Evolutionary conservation across 2,329 filamentous ascomycete genomes (phyloP).

Genomic region (Ceratocystis huliohia): DNA sequence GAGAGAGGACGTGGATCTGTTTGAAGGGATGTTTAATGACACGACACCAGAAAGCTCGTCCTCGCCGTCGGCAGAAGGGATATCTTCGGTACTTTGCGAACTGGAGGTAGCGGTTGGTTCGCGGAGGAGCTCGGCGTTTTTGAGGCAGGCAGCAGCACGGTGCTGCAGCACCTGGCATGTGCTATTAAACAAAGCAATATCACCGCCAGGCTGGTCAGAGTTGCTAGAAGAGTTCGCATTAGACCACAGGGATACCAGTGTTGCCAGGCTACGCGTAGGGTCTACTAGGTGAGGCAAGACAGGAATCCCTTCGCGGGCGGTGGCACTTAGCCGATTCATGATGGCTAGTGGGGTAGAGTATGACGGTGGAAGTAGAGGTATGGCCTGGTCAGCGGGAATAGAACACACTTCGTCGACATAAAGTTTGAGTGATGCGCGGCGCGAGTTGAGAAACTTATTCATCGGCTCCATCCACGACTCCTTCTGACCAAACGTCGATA

Average conservation of each 20-base stretch:
- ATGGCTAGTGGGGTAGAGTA: conserved; percentile 93
- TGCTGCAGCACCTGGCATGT: conserved; percentile 39
- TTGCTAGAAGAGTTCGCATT: conserved; percentile 36
- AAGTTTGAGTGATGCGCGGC: conserved; percentile 68
- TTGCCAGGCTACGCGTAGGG: conserved; percentile 70
- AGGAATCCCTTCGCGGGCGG: conserved; percentile 81
- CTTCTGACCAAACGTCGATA: conserved; percentile 84
- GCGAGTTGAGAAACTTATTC: conserved; percentile 70
- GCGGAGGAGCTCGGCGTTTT: conserved; percentile 37
- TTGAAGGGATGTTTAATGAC: conserved; percentile 22
- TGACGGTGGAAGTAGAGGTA: conserved; percentile 39
- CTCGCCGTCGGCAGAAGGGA: conserved; percentile 24
- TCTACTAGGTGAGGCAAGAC: conserved; percentile 89
- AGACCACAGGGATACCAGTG: conserved; percentile 69
- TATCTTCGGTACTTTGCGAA: neutral
- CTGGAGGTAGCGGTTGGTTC: conserved; percentile 12
- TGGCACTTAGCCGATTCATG: conserved; percentile 63
- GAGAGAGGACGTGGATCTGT: conserved; percentile 21
- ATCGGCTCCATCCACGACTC: conserved; percentile 99
- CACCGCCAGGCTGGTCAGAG: conserved; percentile 33
- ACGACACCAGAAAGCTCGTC: conserved; percentile 24
- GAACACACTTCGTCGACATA: conserved; percentile 81
- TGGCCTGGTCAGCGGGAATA: conserved; percentile 57
- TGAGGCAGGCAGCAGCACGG: conserved; percentile 40
- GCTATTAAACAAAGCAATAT: conserved; percentile 41